Base-by-base conservation (phyloP, 345 rosid genomes). In the Lepidium didymum region DNA sequence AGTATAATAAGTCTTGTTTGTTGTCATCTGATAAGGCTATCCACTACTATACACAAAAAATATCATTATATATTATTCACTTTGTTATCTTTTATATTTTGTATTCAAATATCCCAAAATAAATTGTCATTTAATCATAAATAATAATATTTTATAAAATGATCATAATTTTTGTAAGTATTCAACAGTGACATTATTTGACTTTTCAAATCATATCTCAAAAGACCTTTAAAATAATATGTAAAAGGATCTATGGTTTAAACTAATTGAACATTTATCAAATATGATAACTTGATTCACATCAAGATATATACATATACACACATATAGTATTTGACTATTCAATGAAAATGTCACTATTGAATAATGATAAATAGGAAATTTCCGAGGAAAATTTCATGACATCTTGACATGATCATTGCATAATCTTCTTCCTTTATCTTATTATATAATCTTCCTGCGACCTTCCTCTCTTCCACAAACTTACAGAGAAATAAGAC, bases 371-470 rank as follows among this genome's bases (percentile, higher is more conserved):
- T 9, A 46, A 54, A 37, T 36, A 56, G 23, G 53, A 64, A 72
- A 64, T 31, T 64, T 72, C 45, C 12, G 14, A 72, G 40, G 53
- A 63, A 38, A 13, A 10, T 36, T 19, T 46, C 57, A 64, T 36
- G 70, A 64, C 70, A 72, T 46, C 23, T 42, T 56, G 13, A 8
- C 77, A 73, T 50, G 77, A 65, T 73, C 65, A 47, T n/a, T n/a
- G n/a, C n/a, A n/a, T n/a, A n/a, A n/a, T 23, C 43, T 7, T 64
- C 60, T 16, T 40, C 42, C 15, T 23, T 33, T 50, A 33, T 73
- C 61, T 65, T n/a, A n/a, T n/a, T n/a, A 66, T 73, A 73, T 21
- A 73, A 6, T 5, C 3, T 45, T 33, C 45, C 6, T 73, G 15
- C 27, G n/a, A 47, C 19, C 19, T 56, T 41, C 67, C 3, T 37